These are phyloP conservation scores for Pichia sp. DNA, from an alignment of 1,139 yeast species.

Conservation along the genomic window DNA sequence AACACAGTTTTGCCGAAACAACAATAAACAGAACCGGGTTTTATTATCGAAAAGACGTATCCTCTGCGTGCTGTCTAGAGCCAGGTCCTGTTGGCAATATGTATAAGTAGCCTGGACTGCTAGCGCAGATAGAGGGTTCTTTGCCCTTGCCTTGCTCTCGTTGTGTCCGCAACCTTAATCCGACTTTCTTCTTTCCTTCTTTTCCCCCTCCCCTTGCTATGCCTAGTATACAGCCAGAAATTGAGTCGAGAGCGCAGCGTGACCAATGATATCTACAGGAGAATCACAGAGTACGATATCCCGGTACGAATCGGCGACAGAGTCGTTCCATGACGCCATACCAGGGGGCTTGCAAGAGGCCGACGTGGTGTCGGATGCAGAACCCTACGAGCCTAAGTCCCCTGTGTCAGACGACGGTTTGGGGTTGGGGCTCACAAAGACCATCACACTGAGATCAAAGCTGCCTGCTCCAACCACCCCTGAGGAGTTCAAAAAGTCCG, in stretches of 20 bases:
- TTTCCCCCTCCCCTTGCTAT: not conserved
- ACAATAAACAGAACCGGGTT: not conserved
- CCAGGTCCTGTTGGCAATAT: not conserved
- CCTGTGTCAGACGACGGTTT: not conserved
- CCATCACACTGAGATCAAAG: slow-evolving; percentile 10
- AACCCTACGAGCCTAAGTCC: not conserved
- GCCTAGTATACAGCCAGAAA: not conserved
- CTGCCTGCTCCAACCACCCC: slow-evolving; percentile 2
- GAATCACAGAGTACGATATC: slow-evolving; percentile 15
- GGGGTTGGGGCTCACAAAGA: slow-evolving; percentile 4
- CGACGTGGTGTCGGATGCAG: slow-evolving; percentile 1
- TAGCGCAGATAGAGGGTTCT: not conserved
- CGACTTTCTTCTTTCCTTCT: not conserved
- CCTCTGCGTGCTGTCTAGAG: not conserved
- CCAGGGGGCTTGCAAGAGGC: not conserved
- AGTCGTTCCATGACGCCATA: slow-evolving; percentile 12
- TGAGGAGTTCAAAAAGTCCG: slow-evolving; percentile 3
- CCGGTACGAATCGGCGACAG: slow-evolving; percentile 17
- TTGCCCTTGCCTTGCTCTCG: not conserved
- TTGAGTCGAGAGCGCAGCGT: not conserved
- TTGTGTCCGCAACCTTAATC: too few relatives aligned
- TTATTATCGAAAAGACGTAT: not conserved
- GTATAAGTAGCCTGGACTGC: not conserved
- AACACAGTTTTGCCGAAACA: not conserved
- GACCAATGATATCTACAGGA: slow-evolving; percentile 10